Base-by-base conservation (phyloP, 495 filamentous ascomycete genomes). In the Podospora pseudoanserina region DNA sequence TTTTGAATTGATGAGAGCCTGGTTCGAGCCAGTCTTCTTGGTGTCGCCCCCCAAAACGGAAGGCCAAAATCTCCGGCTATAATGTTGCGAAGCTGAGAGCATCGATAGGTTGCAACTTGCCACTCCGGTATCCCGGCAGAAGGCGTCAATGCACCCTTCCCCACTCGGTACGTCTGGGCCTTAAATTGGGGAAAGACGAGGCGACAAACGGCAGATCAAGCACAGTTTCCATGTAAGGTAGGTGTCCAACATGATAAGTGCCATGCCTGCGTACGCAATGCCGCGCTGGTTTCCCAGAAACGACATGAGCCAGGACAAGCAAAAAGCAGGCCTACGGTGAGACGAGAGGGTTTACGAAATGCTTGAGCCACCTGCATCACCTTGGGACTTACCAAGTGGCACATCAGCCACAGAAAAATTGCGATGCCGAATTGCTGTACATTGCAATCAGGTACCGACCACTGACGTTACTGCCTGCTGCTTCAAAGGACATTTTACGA, bases 71-170 rank as follows among this genome's bases (percentile, higher is more conserved):
- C 15, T 49, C 39, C 39, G 39, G 39, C 39, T 49, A 49, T 49
- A 49, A 13, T 49, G 39, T 13, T 16, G 13, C 39, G 39, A 49
- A 13, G 39, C 39, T 13, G 39, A 18, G 39, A 49, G 39, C 15
- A 11, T 11, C 13, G 39, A 49, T 49, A 49, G 39, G 39, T 49
- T 49, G 39, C 39, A 49, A 6, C 39, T 49, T 5, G 39, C 13
- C 13, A 49, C 15, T 16, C 39, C 9, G 39, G 7, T 49, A 49
- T 58, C 55, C 55, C 55, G 55, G 55, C 55, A 58, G 55, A 58
- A 58, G 55, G 18, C 23, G 15, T 58, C 7, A 58, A 58, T 54
- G 5, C 63, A 55, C 63, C 30, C 27, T 65, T 20, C 26, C 63
- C 63, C 34, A 27, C 34, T 55, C 23, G 3, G 20, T 20, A 7